Base-by-base conservation (phyloP, 2,329 filamentous ascomycete genomes). In the Knufia fluminis region DNA sequence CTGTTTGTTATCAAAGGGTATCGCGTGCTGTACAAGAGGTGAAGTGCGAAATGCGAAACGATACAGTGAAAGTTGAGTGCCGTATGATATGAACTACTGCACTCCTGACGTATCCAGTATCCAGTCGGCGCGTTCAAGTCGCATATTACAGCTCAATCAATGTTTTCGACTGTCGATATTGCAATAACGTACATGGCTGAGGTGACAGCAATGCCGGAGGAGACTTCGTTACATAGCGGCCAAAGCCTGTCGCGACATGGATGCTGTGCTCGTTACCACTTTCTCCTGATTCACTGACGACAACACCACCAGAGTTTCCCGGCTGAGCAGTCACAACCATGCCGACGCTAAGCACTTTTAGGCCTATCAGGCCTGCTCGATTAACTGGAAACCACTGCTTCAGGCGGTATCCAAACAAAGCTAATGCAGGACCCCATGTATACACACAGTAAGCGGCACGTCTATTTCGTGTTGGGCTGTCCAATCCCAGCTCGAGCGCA, bases 391-490 rank as follows among this genome's bases (percentile, higher is more conserved):
- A 17, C 4, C 17, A 17, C 17, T 40, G 38, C 38, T 43, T 26
- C 40, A n/a, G 40, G 24, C 19, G n/a, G 7, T 6, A 17, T n/a
- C 24, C 33, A 43, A 43, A 43, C 22, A 43, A 43, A 24, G 40
- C 40, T 43, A 43, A 43, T 43, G 40, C 33, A 36, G 7, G 7
- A 17, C 6, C 33, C 33, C 33, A 6, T 36, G 6, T 16, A 14
- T 14, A 4, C 33, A 16, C 6, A 14, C 9, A 14, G 14, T 7
- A 31, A 7, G 28, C 28, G 7, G 14, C 7, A 7, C 33, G n/a
- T 36, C 10, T 14, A 28, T 28, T 28, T 28, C 26, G 26, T 28
- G 26, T 28, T 12, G n/a, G 7, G n/a, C 33, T 8, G 33, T 7
- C 33, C 33, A 36, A 36, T 36, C 33, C 33, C 4, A 17, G 10